These are phyloP conservation scores for Podaxis sp. DNA, from an alignment of 768 basidiomycete species.

Conservation along the genomic window DNA sequence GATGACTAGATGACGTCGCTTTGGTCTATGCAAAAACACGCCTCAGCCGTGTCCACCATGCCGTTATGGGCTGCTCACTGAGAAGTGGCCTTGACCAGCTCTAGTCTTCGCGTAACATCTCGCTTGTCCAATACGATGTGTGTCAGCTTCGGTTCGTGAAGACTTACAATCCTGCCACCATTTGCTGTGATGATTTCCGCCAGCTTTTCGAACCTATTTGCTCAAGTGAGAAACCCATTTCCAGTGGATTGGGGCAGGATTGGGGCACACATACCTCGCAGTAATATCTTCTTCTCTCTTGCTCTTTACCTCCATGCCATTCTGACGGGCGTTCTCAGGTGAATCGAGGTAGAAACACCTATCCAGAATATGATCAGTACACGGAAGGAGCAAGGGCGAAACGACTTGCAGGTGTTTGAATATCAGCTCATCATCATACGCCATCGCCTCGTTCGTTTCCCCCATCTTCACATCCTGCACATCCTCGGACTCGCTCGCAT, in stretches of 20 bases:
- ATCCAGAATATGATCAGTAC: slow-evolving; percentile 4
- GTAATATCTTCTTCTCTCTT: slow-evolving; percentile 50
- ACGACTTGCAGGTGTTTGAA: slow-evolving; percentile 75
- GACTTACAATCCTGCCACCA: slow-evolving; percentile 67
- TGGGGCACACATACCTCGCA: slow-evolving; percentile 38
- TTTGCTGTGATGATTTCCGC: slow-evolving; percentile 52
- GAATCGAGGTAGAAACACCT: slow-evolving; percentile 92
- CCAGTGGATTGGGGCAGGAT: background rate
- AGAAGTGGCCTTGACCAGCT: slow-evolving; percentile 67
- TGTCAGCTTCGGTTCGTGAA: slow-evolving; percentile 77
- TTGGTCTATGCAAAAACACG: slow-evolving; percentile 50
- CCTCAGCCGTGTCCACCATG: slow-evolving; percentile 4
- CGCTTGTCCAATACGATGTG: slow-evolving; percentile 84
- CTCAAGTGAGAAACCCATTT: slow-evolving; percentile 5
- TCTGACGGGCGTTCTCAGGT: slow-evolving; percentile 60
- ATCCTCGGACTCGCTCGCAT: slow-evolving; percentile 13
- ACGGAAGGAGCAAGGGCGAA: background rate
- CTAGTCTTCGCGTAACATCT: slow-evolving; percentile 67
- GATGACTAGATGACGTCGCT: slow-evolving; percentile 72
- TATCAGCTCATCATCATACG: slow-evolving; percentile 75
- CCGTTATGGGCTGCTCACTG: slow-evolving; percentile 41
- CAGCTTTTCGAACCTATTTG: slow-evolving; percentile 50
- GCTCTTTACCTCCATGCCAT: slow-evolving; percentile 56
- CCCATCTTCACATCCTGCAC: slow-evolving; percentile 59
- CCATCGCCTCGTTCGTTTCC: slow-evolving; percentile 59